phyloP scores from a whole-genome alignment of 169 alveolate genomes.

The Babesia bigemina region DNA sequence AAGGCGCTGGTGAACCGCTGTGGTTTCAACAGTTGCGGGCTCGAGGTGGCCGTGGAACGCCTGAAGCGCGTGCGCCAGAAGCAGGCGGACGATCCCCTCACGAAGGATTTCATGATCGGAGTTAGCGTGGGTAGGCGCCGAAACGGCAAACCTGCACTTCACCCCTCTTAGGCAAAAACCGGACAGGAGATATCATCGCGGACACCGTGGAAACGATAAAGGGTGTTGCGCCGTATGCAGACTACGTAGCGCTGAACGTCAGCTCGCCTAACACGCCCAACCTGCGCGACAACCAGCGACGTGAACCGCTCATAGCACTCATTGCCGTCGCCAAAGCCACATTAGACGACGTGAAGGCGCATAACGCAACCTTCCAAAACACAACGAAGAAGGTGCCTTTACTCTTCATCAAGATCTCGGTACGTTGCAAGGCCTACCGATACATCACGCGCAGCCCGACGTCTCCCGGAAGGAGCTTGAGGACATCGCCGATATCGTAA shows the following conservation, averaged over 20 bases:
- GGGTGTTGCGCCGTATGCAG: conserved; percentile 80
- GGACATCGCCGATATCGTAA: conserved; percentile 80
- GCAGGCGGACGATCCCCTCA: conserved; percentile 74
- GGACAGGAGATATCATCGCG: conserved; percentile 67
- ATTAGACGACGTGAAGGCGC: conserved; percentile 49
- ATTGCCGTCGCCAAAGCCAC: conserved; percentile 67
- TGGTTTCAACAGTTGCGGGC: conserved; percentile 85
- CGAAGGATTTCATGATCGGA: conserved; percentile 78
- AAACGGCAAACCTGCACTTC: too few species aligned
- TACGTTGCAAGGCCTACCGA: neutral
- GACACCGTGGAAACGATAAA: conserved; percentile 71
- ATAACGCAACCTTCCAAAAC: conserved; percentile 20
- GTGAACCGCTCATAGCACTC: conserved; percentile 71
- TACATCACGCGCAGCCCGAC: conserved; percentile 71
- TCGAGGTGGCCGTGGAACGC: conserved; percentile 72
- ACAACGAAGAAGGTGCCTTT: conserved; percentile 59
- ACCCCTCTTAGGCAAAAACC: conserved; percentile 70
- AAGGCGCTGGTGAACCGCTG: conserved; percentile 79
- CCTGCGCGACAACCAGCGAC: conserved; percentile 77
- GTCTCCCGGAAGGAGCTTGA: conserved; percentile 74
- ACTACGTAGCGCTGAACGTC: conserved; percentile 81
- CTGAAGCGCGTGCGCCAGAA: conserved; percentile 67
- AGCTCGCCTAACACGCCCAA: conserved; percentile 88
- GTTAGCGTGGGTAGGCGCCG: conserved; percentile 78
- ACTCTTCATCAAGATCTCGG: conserved; percentile 62